Conservation (phyloP, 495 filamentous ascomycete species). For the Neurospora africana region DNA sequence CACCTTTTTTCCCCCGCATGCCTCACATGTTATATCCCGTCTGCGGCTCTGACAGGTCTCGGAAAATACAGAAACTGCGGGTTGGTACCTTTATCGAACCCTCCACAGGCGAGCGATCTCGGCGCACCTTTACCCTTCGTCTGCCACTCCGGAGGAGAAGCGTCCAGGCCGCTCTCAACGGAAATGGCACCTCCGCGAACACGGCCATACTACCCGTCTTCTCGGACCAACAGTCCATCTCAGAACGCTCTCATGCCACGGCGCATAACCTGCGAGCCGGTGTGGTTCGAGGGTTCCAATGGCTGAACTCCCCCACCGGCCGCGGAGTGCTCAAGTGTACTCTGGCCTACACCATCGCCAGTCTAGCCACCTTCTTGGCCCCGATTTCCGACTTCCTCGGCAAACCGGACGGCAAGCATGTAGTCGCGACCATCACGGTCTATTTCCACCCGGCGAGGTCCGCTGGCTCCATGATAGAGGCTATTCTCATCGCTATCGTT, state of each 20-base stretch:
- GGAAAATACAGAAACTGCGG: conserved; percentile 37
- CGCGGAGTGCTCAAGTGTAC: conserved; percentile 84
- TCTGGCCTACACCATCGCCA: conserved; percentile 81
- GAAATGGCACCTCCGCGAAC: conserved; percentile 10
- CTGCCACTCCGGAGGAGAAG: conserved; percentile 6
- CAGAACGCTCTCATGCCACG: conserved; percentile 19
- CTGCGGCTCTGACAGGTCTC: not conserved
- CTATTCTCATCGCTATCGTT: conserved; percentile 67
- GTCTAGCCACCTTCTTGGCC: conserved; percentile 75
- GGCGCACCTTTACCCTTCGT: conserved; percentile 48
- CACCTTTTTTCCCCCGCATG: not conserved
- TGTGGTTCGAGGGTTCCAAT: conserved; percentile 22
- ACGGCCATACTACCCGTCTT: conserved; percentile 3
- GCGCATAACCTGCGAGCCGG: conserved; percentile 17
- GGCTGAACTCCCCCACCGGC: conserved; percentile 45
- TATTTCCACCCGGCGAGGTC: conserved; percentile 96
- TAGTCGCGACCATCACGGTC: conserved; percentile 85
- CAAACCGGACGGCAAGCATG: conserved; percentile 87
- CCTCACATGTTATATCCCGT: not conserved
- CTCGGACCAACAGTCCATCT: conserved; percentile 11
- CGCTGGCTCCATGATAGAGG: conserved; percentile 84
- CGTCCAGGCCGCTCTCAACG: conserved; percentile 11
- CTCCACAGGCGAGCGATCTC: conserved; percentile 48
- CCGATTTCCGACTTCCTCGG: conserved; percentile 64
- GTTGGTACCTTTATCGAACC: conserved; percentile 53